These are phyloP conservation scores for Firmiana major DNA, from an alignment of 345 rosid genomes.

Conservation along the genomic window DNA sequence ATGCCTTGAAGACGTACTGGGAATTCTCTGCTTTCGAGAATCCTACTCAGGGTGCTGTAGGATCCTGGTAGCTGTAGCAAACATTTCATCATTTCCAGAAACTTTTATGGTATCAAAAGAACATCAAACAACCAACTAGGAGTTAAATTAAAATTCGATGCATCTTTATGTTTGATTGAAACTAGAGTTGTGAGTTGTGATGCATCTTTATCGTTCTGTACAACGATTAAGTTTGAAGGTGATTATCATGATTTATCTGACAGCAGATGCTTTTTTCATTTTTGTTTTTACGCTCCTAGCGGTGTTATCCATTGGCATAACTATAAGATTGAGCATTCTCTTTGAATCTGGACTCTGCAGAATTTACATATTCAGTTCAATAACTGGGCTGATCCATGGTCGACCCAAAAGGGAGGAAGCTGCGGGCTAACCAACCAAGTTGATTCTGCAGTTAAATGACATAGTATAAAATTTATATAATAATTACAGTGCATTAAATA, in stretches of 20 bases:
- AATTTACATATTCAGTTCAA: too few species aligned
- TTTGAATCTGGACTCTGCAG: too few species aligned
- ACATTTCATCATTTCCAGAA: background rate
- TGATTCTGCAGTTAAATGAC: too few species aligned
- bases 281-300: background rate
- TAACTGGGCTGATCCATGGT: too few species aligned
- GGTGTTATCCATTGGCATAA: too few species aligned
- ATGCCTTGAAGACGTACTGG: conserved; percentile 88
- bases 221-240: background rate
- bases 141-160: background rate
- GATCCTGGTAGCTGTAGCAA: conserved; percentile 60
- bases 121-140: background rate
- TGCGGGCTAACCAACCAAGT: too few species aligned
- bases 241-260: background rate
- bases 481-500: too few species aligned
- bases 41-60: conserved; percentile 86
- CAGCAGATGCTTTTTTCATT: background rate
- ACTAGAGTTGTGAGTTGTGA: background rate
- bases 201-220: conserved; percentile 1
- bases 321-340: too few species aligned
- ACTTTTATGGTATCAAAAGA: background rate
- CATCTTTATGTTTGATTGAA: background rate
- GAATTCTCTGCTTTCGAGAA: conserved; percentile 71
- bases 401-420: too few species aligned
- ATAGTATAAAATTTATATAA: too few species aligned